Base-by-base conservation (phyloP, 495 filamentous ascomycete genomes). In the Entonaema liquescens region DNA sequence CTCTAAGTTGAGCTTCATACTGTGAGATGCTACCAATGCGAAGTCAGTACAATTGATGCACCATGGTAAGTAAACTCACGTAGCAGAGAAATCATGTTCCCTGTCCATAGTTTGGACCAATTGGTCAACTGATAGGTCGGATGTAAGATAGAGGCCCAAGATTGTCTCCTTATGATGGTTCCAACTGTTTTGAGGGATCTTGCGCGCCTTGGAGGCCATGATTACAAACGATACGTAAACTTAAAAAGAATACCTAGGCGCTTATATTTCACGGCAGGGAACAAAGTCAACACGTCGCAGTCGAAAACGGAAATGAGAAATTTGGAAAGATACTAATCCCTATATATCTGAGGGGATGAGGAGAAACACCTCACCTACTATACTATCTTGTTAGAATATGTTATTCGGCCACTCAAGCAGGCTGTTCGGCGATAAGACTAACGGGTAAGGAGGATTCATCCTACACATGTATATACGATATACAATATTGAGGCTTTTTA, bases 101-200 rank as follows among this genome's bases (percentile, higher is more conserved):
- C 47, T 33, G 2, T 57, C 3, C 73, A 75, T 75, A 2, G 47
- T 40, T 23, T 59, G 36, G 19, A 56, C 62, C 5, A 75, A 53
- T 52, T 74, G 4, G 2, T 29, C 44, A 8, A 65, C 15, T 15
- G 61, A n/a, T 13, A 59, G 35, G n/a, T 64, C 69, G 36, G 5
- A 11, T 15, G 53, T 57, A 1, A 75, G 17, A 28, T 67, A 75
- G 12, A 70, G 69, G 15, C 28, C n/a, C 0, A 75, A 19, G 11
- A 75, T 75, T 8, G 23, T 58, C 2, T 62, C 59, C 17, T 62
- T 72, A 15, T 75, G 66, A 23, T 63, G 28, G 23, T 77, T 69
- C 21, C 73, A 79, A 17, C 0, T 36, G 15, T 3, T 50, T 25
- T 61, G 47, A 42, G 65, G 38, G 9, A 73, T 58, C 11, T 68